Evolutionary conservation across 2,329 filamentous ascomycete genomes (phyloP), one percentile per base, ranked within the genome.

Genomic region (Dactylellina haptotyla): DNA sequence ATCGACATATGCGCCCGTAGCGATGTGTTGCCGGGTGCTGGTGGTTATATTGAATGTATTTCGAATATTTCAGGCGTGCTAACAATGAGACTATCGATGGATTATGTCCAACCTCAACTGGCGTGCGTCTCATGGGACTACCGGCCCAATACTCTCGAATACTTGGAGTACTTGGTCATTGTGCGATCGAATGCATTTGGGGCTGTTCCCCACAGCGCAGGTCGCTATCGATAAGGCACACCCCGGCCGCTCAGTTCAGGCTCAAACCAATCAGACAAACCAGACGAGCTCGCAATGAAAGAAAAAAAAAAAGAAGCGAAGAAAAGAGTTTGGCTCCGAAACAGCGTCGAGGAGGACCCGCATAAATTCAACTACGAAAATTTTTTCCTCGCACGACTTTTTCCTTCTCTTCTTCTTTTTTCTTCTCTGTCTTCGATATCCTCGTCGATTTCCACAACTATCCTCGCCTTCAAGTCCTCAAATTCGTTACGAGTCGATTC

Each of bases 381-480:
- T 79, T 80, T 81, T 81, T 77, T n/a, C n/a, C 77, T 77, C 77
- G 75, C 77, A 78, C 71, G 78, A 76, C 77, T 77, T 77, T 75
- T 80, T 81, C 80, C 79, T 80, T 78, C 78, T 81, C 79, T 80
- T 82, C 83, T 81, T 80, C 83, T 84, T 81, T 82, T 83, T 83
- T 84, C 81, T 82, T 83, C 79, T 76, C 75, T 81, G 81, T 80
- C 79, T 81, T 84, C 83, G 79, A 84, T 83, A 83, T 84, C 83
- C 39, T 67, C 76, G 73, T 77, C 51, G 75, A 65, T 66, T 75
- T 72, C 54, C 58, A 67, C 73, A 72, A 69, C 76, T 77, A 70
- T 77, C 73, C 77, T 78, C 76, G n/a, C 64, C 65, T 76, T 39
- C 53, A 76, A 51, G 39, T 77, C 50, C 41, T 57, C 66, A 20